These are phyloP conservation scores for Nemania sp. DNA, from an alignment of 2,329 filamentous ascomycete species.

Conservation along the genomic window DNA sequence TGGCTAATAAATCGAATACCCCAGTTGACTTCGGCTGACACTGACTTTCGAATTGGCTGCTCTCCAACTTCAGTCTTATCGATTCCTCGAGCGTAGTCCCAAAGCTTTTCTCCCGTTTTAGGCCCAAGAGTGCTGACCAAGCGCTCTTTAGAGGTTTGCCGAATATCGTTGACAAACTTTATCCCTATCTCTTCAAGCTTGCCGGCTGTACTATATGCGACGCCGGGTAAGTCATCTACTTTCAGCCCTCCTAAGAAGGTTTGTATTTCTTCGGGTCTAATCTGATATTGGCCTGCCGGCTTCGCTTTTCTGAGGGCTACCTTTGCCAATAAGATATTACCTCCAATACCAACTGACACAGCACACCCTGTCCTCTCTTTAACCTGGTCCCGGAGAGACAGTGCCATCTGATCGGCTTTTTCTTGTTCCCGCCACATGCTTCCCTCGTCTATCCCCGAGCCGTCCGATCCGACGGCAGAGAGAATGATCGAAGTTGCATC, in stretches of 20 bases:
- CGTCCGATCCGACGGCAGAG: conserved; percentile 73
- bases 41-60: conserved; percentile 87
- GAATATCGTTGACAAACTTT: conserved; percentile 84
- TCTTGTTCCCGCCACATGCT: conserved; percentile 82
- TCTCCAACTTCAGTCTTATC: conserved; percentile 88
- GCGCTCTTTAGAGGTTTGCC: conserved; percentile 79
- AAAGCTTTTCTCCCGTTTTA: conserved; percentile 91
- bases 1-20: conserved; percentile 94
- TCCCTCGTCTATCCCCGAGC: conserved; percentile 72
- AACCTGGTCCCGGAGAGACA: conserved; percentile 74
- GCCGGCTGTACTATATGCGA: conserved; percentile 88
- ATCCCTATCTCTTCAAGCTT: conserved; percentile 91
- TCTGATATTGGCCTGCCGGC: conserved; percentile 90
- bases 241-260: conserved; percentile 81
- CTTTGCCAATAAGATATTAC: conserved; percentile 91
- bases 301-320: conserved; percentile 92
- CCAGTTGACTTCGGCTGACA: conserved; percentile 98
- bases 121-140: conserved; percentile 81
- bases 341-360: conserved; percentile 92
- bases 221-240: conserved; percentile 86
- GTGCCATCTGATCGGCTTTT: conserved; percentile 79
- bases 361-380: conserved; percentile 82
- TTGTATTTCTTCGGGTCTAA: conserved; percentile 83
- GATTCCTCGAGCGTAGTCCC: conserved; percentile 90
- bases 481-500: conserved; percentile 82